Evolutionary conservation across 495 filamentous ascomycete species (phyloP), one percentile per base, ranked within the genome.

Genomic region (Bombardia bombarda): DNA sequence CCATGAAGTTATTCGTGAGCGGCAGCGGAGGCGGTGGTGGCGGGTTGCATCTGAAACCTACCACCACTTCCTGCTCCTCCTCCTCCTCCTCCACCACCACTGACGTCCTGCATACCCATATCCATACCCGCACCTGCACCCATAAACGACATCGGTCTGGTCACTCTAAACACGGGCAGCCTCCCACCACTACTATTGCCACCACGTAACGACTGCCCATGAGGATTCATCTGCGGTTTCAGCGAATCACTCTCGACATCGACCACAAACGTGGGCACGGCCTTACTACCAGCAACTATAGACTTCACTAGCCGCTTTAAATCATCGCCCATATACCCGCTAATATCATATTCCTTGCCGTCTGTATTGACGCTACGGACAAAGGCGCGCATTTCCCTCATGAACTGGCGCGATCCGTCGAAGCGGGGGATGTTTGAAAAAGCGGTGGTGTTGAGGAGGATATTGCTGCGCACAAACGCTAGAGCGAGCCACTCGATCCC

Each of bases 281-380:
- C 24, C 24, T 5, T 10, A 26, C 6, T 6, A 26, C 6, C 9
- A 28, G 26, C 9, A 28, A 13, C 9, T 10, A 13, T 13, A 28
- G 13, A 28, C 26, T 40, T 33, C 9, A 65, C 51, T 35, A 64
- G 28, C 17, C 43, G 32, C 3, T 49, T 32, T 17, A 67, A 24
- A 41, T 63, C 57, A n/a, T 58, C 54, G 16, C 49, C 56, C 6
- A 24, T 30, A 31, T 55, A 61, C 32, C 43, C 44, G 6, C 41
- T 52, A 50, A 69, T 45, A 14, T 67, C 63, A 32, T 62, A 67
- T 16, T 35, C 41, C 41, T 57, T 60, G 13, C 49, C 53, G 8
- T 33, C 45, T 20, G 62, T 48, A 19, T 35, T 28, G 16, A 51
- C 57, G 17, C 38, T 32, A 7, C 45, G 46, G 2, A 63, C 53